phyloP scores from a whole-genome alignment of 2,329 filamentous ascomycete genomes.

The Pseudonectria foliicola region DNA sequence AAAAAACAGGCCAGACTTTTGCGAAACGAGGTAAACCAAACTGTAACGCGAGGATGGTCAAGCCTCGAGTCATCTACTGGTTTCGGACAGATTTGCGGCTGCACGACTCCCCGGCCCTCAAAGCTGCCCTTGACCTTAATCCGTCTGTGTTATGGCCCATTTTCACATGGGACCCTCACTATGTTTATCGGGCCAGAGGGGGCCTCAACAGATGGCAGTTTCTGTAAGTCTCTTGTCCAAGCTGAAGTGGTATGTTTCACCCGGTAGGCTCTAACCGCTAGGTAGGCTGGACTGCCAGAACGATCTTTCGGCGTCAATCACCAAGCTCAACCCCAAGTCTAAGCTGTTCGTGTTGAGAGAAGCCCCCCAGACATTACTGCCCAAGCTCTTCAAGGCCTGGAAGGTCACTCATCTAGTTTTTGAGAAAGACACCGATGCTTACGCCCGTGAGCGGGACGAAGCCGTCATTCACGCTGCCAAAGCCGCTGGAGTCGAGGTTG shows the following conservation, averaged over 20 bases:
- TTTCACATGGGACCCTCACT: constrained; percentile 77
- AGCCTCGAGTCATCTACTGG: constrained; percentile 60
- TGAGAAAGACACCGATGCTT: constrained; percentile 71
- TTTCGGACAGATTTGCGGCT: constrained; percentile 72
- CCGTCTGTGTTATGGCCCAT: constrained; percentile 65
- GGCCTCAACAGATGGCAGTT: constrained; percentile 71
- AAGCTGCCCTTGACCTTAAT: constrained; percentile 63
- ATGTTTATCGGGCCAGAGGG: constrained; percentile 65
- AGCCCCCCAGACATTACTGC: constrained; percentile 62
- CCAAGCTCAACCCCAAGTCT: constrained; percentile 60
- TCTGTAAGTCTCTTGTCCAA: constrained; percentile 34
- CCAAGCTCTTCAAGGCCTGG: constrained; percentile 68
- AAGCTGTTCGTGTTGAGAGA: constrained; percentile 67
- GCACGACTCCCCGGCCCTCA: constrained; percentile 68
- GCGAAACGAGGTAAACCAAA: no score
- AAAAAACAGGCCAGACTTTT: no score
- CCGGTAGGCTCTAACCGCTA: constrained; percentile 1
- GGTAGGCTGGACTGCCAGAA: constrained; percentile 62
- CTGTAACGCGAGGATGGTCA: constrained; percentile 18
- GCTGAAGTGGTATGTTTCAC: no score
- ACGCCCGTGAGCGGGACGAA: constrained; percentile 58
- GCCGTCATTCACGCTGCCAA: constrained; percentile 52
- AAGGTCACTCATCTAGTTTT: constrained; percentile 69
- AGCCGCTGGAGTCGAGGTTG: constrained; percentile 59
- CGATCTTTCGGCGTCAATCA: constrained; percentile 61